Evolutionary conservation across 306 rosid genomes (phyloP), one percentile per base, ranked within the genome.

Genomic region (Cucurbita ficifolia): DNA sequence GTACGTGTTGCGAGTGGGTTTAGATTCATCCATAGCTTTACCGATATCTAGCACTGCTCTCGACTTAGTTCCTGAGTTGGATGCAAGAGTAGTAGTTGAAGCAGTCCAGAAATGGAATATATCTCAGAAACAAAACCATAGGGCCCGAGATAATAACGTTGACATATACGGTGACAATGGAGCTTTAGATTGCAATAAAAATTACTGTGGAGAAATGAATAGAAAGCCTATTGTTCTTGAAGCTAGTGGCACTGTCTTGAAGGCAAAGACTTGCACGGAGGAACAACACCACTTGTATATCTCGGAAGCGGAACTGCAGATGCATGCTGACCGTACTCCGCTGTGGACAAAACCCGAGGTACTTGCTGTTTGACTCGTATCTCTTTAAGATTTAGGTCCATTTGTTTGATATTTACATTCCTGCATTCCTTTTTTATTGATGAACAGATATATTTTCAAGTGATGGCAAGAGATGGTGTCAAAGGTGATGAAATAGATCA

Each of bases 161-260:
- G 99, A 95, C 80, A 95, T 95, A 71, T 95, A 91, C 57, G 99
- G 99, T 46, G 99, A 95, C 75, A 87, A 82, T 86, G 96, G 92
- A 74, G 76, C 79, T 75, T 57, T 87, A 11, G 87, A 87, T 33
- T 77, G 77, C 82, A 89, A 81, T 43, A 89, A 88, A 70, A 79
- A 87, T 76, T 84, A 81, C 80, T 86, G 91, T 1, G 91, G 83
- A 76, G 92, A 80, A 59, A 78, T 74, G 76, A 78, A 74, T 79
- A 90, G 81, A 35, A 79, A 76, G 52, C 53, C 76, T 38, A 4
- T 69, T 48, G 63, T 33, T 75, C 84, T 83, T 33, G 96, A 87
- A 83, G 68, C 76, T 16, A 74, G 76, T 71, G 85, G 87, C 67
- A 73, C 62, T 7, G 58, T 57, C 29, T 33, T 14, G 6, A 88